Evolutionary conservation across 2,329 filamentous ascomycete species (phyloP), one percentile per base, ranked within the genome.

Genomic region (Juglanconis juglandina): DNA sequence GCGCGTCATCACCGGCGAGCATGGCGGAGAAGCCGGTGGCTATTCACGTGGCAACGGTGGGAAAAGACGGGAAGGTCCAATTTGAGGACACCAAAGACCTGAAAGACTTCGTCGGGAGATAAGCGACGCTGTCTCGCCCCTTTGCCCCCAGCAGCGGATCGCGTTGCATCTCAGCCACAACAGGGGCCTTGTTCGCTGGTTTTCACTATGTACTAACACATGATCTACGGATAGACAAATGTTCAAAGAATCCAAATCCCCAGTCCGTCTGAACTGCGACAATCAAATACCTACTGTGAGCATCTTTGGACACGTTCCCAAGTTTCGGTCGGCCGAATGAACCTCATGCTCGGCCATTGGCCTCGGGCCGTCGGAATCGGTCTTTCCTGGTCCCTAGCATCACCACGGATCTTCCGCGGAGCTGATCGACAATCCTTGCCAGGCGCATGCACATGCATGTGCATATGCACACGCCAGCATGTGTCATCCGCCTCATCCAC

Each of bases 21-120:
- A 66, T 61, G 13, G 70, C 72, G 14, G 70, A 76, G 49, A 72
- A 73, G 1, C 73, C 76, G 0, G 76, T 78, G 3, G 78, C 76
- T 1, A 76, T 87, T 52, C 80, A 82, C 57, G 76, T 88, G 48
- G 85, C 85, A 0, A 81, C 76, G 42, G 80, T 87, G 35, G 77
- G 77, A 14, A 77, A 79, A 66, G 83, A 86, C 65, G 88, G 87
- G 17, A 89, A 88, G 72, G 87, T 88, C n/a, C 78, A 79, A 42
- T 86, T 91, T 67, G 80, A 86, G 67, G 82, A 86, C 51, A 74
- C 74, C n/a, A 84, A 82, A 68, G 79, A 82, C 53, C 70, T 86
- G 46, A 84, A 84, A 67, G 80, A 85, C 58, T 82, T 83, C 69
- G 77, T 83, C 44, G 33, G 55, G 33, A 72, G 75, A 66, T 82